Conservation (phyloP, 192 early-diverging fungal species). For the Coemansia umbellata region DNA sequence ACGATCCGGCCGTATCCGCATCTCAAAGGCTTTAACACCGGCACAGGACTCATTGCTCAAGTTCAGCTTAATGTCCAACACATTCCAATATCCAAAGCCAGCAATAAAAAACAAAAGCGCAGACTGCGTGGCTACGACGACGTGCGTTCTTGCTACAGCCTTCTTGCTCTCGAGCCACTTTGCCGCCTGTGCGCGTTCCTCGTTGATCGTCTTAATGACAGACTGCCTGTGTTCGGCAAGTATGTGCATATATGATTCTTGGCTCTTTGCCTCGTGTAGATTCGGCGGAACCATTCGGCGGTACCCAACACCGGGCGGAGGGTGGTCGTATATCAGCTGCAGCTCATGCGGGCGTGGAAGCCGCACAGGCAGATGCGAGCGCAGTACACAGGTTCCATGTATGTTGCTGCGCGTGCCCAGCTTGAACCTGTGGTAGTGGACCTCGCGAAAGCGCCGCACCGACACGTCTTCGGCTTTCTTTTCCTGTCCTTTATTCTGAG, state of each 20-base stretch:
- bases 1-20: not conserved
- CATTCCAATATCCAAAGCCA: slow-evolving; percentile 51
- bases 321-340: slow-evolving; percentile 41
- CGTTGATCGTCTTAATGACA: slow-evolving; percentile 13
- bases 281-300: slow-evolving; percentile 13
- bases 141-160: slow-evolving; percentile 31
- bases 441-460: slow-evolving; percentile 44
- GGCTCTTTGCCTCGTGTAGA: slow-evolving; percentile 15
- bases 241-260: not conserved
- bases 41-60: slow-evolving; percentile 42
- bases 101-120: slow-evolving; percentile 42
- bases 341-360: slow-evolving; percentile 47
- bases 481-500: not conserved
- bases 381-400: slow-evolving; percentile 40
- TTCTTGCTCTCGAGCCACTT: slow-evolving; percentile 19
- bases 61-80: slow-evolving; percentile 36
- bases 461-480: slow-evolving; percentile 7
- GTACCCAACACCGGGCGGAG: slow-evolving; percentile 46
- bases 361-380: slow-evolving; percentile 41
- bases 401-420: slow-evolving; percentile 48
- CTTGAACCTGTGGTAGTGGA: slow-evolving; percentile 46
- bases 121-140: slow-evolving; percentile 43
- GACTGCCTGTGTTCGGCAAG: slow-evolving; percentile 13
- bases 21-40: slow-evolving; percentile 49
- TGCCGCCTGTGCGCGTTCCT: slow-evolving; percentile 24